These are phyloP conservation scores for Dinochytrium kinnereticum DNA, from an alignment of 371 early-diverging fungal species.

Conservation along the genomic window DNA sequence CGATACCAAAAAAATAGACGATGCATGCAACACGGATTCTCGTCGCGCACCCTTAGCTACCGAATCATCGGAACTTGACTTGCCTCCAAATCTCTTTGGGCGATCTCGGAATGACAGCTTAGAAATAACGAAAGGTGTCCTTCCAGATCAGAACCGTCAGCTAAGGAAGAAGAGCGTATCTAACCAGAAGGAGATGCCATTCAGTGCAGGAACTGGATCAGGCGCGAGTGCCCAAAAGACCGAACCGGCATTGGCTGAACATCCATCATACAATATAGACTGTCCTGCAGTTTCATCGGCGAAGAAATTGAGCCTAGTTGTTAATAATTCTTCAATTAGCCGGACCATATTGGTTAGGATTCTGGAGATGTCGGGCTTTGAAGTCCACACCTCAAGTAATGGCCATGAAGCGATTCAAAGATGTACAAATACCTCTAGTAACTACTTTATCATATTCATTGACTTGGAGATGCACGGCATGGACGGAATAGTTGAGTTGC, in stretches of 20 bases:
- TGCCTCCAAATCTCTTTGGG: too few species aligned
- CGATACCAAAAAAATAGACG: too few species aligned
- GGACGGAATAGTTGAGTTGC: constrained; percentile 20
- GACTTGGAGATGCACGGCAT: constrained; percentile 41
- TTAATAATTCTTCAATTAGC: constrained; percentile 38
- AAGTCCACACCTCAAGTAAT: not conserved
- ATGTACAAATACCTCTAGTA: constrained; percentile 12
- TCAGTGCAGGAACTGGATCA: not conserved
- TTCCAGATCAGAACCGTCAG: too few species aligned
- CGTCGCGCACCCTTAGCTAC: too few species aligned
- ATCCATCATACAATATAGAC: not conserved
- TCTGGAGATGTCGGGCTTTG: constrained; percentile 21
- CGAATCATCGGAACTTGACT: too few species aligned
- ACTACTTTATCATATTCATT: constrained; percentile 14
- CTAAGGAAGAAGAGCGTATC: not conserved
- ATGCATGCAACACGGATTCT: too few species aligned
- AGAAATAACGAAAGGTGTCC: too few species aligned
- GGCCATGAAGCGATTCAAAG: constrained; percentile 24
- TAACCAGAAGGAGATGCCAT: not conserved
- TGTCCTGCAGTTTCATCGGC: not conserved
- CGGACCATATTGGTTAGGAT: constrained; percentile 34
- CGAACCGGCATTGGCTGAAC: not conserved
- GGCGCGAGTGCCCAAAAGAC: not conserved
- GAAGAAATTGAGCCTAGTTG: constrained; percentile 20
- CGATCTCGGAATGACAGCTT: too few species aligned